phyloP scores from a whole-genome alignment of 2,329 filamentous ascomycete genomes.

The Ophiostoma piceae region DNA sequence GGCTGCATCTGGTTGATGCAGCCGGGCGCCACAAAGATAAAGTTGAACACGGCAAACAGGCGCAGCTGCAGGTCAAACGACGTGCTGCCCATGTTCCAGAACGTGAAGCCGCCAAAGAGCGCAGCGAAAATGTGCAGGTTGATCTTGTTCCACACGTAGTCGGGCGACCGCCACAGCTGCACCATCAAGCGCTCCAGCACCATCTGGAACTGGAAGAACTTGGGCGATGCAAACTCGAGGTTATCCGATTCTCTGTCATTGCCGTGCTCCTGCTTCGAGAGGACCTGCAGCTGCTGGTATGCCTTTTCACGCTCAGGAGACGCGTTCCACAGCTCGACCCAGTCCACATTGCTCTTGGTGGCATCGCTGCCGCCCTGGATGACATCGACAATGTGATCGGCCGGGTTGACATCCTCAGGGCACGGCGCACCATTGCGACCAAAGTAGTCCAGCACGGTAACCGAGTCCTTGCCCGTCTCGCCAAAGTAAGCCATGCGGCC shows the following conservation, averaged over 20 bases:
- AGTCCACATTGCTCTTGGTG: conserved; percentile 50
- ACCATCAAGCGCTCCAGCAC: conserved; percentile 63
- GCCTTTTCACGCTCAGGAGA: conserved; percentile 53
- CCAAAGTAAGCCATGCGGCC: conserved; percentile 78
- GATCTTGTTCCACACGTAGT: conserved; percentile 81
- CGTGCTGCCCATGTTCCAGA: conserved; percentile 65
- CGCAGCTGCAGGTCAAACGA: conserved; percentile 79
- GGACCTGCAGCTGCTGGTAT: conserved; percentile 52
- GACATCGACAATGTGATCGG: conserved; percentile 70
- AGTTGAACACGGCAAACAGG: conserved; percentile 80
- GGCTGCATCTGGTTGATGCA: conserved; percentile 78
- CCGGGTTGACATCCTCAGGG: conserved; percentile 66
- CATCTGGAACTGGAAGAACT: conserved; percentile 60
- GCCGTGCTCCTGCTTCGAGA: conserved; percentile 41
- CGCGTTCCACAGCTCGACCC: conserved; percentile 58
- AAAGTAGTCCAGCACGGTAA: conserved; percentile 67
- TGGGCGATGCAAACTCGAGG: conserved; percentile 75
- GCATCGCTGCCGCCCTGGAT: conserved; percentile 62
- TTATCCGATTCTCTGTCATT: conserved; percentile 39
- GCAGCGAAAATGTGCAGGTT: conserved; percentile 59
- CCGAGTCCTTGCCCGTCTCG: conserved; percentile 62
- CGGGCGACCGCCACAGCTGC: conserved; percentile 86
- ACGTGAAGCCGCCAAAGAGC: conserved; percentile 78
- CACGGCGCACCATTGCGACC: conserved; percentile 65
- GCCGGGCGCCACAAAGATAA: conserved; percentile 75